Evolutionary conservation across 164 flowering plant species (phyloP), one percentile per base, ranked within the genome.

Genomic region (Vitis labrusca): DNA sequence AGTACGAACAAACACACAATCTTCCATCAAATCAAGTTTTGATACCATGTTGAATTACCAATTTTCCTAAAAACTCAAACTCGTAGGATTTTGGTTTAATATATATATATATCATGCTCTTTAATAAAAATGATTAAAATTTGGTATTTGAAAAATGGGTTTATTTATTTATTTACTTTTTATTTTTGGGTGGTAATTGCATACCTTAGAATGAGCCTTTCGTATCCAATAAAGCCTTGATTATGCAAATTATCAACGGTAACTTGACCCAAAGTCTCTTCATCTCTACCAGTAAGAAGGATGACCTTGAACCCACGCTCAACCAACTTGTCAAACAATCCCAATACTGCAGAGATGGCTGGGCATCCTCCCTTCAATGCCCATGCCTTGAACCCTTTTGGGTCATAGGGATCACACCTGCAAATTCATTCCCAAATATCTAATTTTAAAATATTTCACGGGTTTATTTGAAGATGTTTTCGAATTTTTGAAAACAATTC

Each of bases 331-430:
- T 51, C 75, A 65, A 88, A 93, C 78, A 89, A 55, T 27, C 19
- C 56, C 3, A 78, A 78, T 32, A 88, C 77, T 0, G 76, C 77
- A 3, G 89, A 87, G 63, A 88, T 79, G 1, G 93, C 91, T 9
- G 82, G 82, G 67, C 89, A 88, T 17, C 54, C 82, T 69, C 84
- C 91, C 32, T 10, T 80, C 71, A 64, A 53, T 19, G 89, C 96
- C 98, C 98, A 93, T 23, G 70, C 65, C 72, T 64, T 84, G 65
- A 93, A 93, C 5, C 76, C 85, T 1, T 15, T 11, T 10, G 93
- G 87, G 70, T 93, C 94, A 61, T 65, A 93, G 10, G 98, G 98
- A 11, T 93, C 93, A 56, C 91, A 83, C 79, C 91, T 88, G 60
- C 57, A 63, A 10, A 63, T 8, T 32, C 9, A 50, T 51, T 6